Evolutionary conservation across 169 alveolate genomes (phyloP), one percentile per base, ranked within the genome.

Genomic region (Eimeria necatrix): DNA sequence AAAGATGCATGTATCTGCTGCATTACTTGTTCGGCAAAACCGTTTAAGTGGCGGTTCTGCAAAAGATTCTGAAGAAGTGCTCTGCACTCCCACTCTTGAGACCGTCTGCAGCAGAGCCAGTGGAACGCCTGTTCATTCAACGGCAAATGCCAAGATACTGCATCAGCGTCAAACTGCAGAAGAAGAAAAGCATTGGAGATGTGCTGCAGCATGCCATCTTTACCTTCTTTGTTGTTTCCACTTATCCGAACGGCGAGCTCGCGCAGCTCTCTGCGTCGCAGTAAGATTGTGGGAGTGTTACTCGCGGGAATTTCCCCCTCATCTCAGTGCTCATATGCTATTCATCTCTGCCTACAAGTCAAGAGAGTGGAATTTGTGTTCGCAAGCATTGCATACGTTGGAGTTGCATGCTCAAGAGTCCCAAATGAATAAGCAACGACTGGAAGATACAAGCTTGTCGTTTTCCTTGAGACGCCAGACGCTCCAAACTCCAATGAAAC

Each of bases 241-340:
- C 41, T 14, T 59, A 6, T 85, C 92, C 24, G 64, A 85, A 53
- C 80, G 70, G 22, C 80, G 92, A 20, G 76, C 14, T n/a, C 92
- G 61, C 41, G 80, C 76, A 3, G 92, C 92, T 60, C 92, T 85
- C 32, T 85, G 92, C 70, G 51, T 78, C 51, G 92, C 92, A 32
- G 81, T 85, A 78, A 85, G 92, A 60, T 60, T 85, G n/a, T 60
- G 92, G 80, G 92, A 85, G 64, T 85, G 81, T 53, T 85, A 41
- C 81, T 46, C 68, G 9, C 76, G 46, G 61, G 81, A 85, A 60
- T n/a, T 85, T 16, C 70, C 92, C 52, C 64, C 18, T 52, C 70
- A 85, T 12, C 20, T 85, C 70, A 56, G 92, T 3, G 92, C 80
- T 9, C 92, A 60, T 41, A 76, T 85, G 52, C 61, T 85, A 7